Evolutionary conservation across 176 grass and related monocot genomes (phyloP).

Genomic region (Phoenix roebelenii): DNA sequence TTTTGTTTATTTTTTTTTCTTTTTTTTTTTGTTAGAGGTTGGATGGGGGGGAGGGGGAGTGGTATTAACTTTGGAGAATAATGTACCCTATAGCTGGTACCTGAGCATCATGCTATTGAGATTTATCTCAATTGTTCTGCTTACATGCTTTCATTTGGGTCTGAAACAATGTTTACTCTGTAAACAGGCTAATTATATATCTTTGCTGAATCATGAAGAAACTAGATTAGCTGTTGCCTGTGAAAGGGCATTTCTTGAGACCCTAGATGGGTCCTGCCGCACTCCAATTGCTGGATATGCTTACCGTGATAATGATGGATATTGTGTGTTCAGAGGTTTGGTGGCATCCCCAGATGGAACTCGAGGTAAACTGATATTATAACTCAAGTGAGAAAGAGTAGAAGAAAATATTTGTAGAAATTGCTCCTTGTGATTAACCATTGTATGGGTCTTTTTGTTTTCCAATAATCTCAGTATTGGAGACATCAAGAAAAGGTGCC

Average conservation of each 20-base stretch:
- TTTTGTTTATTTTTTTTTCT: too few species aligned
- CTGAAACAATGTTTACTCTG: not conserved
- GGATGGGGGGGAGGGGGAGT: too few species aligned
- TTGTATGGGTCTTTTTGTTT: too few species aligned
- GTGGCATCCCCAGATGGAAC: conserved; percentile 86
- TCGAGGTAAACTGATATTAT: conserved; percentile 35
- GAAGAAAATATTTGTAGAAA: too few species aligned
- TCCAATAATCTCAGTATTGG: conserved; percentile 35
- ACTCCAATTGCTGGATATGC: conserved; percentile 94
- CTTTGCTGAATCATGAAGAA: conserved; percentile 81
- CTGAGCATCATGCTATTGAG: too few species aligned
- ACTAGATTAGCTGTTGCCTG: conserved; percentile 94
- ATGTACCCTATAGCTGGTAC: too few species aligned
- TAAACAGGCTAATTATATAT: conserved; percentile 67
- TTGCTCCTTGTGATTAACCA: too few species aligned
- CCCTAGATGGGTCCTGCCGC: conserved; percentile 87
- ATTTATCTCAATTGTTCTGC: too few species aligned
- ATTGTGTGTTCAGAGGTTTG: conserved; percentile 77
- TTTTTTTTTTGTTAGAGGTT: too few species aligned
- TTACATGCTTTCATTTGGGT: too few species aligned
- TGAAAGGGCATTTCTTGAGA: conserved; percentile 84
- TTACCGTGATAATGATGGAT: conserved; percentile 48
- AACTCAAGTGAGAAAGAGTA: too few species aligned
- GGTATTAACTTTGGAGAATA: too few species aligned
- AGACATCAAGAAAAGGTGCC: conserved; percentile 69